These are phyloP conservation scores for Eruca vesicaria DNA, from an alignment of 441 rosid genomes.

Conservation along the genomic window DNA sequence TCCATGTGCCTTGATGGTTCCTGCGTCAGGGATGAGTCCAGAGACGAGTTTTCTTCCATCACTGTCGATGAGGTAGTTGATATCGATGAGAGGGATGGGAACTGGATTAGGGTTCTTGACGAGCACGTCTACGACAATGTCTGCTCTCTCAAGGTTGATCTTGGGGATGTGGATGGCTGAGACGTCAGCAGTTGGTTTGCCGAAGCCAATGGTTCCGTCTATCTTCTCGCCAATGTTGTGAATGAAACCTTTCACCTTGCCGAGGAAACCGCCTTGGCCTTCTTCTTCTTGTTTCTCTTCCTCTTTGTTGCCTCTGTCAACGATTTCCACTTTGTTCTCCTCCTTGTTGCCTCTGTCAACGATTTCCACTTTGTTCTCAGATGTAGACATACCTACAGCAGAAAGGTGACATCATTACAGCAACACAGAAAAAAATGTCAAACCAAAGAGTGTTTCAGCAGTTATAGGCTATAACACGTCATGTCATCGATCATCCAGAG, in stretches of 20 bases:
- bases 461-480: too few relatives aligned
- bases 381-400: conserved; percentile 66
- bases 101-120: conserved; percentile 88
- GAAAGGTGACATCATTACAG: not conserved
- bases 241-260: conserved; percentile 85
- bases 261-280: conserved; percentile 73
- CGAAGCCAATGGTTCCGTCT: conserved; percentile 82
- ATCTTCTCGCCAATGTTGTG: conserved; percentile 91
- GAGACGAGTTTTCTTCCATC: conserved; percentile 86
- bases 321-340: conserved; percentile 53
- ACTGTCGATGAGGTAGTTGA: conserved; percentile 79
- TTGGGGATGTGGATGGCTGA: conserved; percentile 64
- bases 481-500: too few relatives aligned
- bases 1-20: conserved; percentile 84
- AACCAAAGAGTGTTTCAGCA: too few relatives aligned
- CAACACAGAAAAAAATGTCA: too few relatives aligned
- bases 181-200: conserved; percentile 95
- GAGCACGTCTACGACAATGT: conserved; percentile 74
- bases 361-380: conserved; percentile 57
- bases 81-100: conserved; percentile 84
- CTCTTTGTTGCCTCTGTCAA: conserved; percentile 50
- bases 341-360: conserved; percentile 52
- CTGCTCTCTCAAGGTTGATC: conserved; percentile 82
- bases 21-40: conserved; percentile 91
- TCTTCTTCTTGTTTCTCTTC: conserved; percentile 49